Conservation (phyloP, 306 rosid species). For the Cucurbita ficifolia region DNA sequence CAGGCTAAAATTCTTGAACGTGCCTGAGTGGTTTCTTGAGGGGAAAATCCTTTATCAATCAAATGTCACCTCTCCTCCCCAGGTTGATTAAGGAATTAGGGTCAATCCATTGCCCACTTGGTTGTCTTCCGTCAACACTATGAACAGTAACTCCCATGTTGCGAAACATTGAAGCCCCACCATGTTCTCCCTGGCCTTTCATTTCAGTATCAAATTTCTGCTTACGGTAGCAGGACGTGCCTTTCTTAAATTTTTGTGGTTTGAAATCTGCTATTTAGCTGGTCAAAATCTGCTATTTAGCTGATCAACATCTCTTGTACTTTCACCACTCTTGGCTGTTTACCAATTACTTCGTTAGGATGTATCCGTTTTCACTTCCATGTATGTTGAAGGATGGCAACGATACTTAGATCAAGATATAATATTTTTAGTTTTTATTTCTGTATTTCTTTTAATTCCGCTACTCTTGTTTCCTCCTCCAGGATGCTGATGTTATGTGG, state of each 20-base stretch:
- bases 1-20: not conserved
- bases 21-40: not conserved
- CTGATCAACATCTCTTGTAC: not conserved
- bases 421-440: not conserved
- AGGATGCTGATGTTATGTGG: conserved; percentile 99
- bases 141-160: not conserved
- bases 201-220: not conserved
- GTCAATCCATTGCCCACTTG: not conserved
- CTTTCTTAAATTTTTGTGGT: not conserved
- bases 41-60: not conserved
- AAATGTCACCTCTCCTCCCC: not conserved
- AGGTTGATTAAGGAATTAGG: not conserved
- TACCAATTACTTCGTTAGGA: not conserved
- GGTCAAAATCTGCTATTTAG: not conserved
- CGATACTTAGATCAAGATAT: not conserved
- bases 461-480: conserved; percentile 12
- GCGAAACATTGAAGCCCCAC: not conserved
- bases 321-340: not conserved
- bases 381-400: not conserved
- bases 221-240: not conserved
- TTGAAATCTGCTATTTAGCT: not conserved
- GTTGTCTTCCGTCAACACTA: not conserved
- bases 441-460: conserved; percentile 3
- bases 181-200: not conserved
- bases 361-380: not conserved